Evolutionary conservation across 345 rosid species (phyloP).

Genomic region (Pistacia vera): DNA sequence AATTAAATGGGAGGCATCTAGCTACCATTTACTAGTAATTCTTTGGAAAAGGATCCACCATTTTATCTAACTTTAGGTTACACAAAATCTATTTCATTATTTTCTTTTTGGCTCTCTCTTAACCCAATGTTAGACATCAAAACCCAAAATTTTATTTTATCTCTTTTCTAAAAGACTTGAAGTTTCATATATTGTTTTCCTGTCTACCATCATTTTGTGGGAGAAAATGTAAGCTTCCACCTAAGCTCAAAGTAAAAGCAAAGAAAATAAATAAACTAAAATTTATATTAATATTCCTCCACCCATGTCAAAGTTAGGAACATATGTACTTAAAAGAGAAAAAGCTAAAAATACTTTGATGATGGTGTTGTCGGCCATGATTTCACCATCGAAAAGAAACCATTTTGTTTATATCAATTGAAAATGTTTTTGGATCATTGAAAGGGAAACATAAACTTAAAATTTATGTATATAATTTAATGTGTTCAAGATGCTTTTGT

Average conservation of each 20-base stretch:
- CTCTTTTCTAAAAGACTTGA: constrained; percentile 18
- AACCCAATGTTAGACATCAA: constrained; percentile 36
- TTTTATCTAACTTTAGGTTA: constrained; percentile 45
- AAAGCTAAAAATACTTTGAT: constrained; percentile 45
- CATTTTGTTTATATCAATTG: constrained; percentile 7
- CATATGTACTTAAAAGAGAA: constrained; percentile 47
- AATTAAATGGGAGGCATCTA: constrained; percentile 28
- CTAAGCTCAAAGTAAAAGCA: constrained; percentile 35
- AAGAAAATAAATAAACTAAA: too few relatives aligned
- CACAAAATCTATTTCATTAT: constrained; percentile 41
- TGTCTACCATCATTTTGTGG: constrained; percentile 62
- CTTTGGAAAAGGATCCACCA: constrained; percentile 51
- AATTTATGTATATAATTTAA: not conserved
- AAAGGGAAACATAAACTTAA: constrained; percentile 17
- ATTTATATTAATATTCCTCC: constrained; percentile 37
- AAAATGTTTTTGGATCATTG: constrained; percentile 14
- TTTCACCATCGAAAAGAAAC: constrained; percentile 29
- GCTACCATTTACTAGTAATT: constrained; percentile 24
- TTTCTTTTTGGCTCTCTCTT: constrained; percentile 36
- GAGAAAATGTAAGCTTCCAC: constrained; percentile 50
- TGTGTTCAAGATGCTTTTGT: not conserved
- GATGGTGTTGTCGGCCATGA: constrained; percentile 67
- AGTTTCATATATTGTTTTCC: constrained; percentile 53
- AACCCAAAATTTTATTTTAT: constrained; percentile 33
- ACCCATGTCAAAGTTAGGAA: constrained; percentile 64